These are phyloP conservation scores for Hanseniaspora pseudoguilliermondii DNA, from an alignment of 805 yeast genomes.

Conservation along the genomic window DNA sequence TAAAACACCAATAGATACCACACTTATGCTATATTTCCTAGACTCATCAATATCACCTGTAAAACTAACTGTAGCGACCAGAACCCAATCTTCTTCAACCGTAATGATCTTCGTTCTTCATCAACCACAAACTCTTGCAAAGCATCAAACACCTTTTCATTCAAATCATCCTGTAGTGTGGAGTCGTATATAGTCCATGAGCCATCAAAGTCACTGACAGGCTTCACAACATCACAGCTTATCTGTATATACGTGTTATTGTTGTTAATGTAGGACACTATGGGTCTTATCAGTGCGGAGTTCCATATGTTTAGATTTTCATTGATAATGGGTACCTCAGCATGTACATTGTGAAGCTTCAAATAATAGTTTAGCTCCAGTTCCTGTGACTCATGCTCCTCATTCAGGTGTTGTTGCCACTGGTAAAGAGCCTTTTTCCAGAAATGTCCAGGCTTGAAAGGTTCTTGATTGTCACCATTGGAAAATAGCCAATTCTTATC, in stretches of 20 bases:
- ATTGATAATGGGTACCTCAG: slow-evolving; percentile 75
- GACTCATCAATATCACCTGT: slow-evolving; percentile 69
- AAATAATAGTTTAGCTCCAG: slow-evolving; percentile 67
- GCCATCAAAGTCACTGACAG: slow-evolving; percentile 76
- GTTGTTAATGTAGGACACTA: slow-evolving; percentile 88
- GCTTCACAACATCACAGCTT: slow-evolving; percentile 67
- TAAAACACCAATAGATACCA: not conserved
- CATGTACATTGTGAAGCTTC: slow-evolving; percentile 72
- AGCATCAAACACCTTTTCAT: slow-evolving; percentile 79
- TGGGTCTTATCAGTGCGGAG: slow-evolving; percentile 83
- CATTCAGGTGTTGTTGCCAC: slow-evolving; percentile 31
- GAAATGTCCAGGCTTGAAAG: slow-evolving; percentile 3
- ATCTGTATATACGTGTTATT: slow-evolving; percentile 70
- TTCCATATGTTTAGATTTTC: slow-evolving; percentile 84
- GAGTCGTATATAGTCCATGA: slow-evolving; percentile 94
- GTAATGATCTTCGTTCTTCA: slow-evolving; percentile 57
- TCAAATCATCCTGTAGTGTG: slow-evolving; percentile 77
- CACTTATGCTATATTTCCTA: slow-evolving; percentile 49
- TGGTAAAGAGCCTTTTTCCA: slow-evolving; percentile 38
- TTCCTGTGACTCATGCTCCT: slow-evolving; percentile 10
- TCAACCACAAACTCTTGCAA: slow-evolving; percentile 81
- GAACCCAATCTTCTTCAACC: slow-evolving; percentile 76
- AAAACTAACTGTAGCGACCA: slow-evolving; percentile 82
- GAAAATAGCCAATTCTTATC: slow-evolving; percentile 30
- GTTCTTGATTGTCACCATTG: slow-evolving; percentile 18